Conservation (phyloP, 768 basidiomycete species). For the Leccinum subgranulosum region DNA sequence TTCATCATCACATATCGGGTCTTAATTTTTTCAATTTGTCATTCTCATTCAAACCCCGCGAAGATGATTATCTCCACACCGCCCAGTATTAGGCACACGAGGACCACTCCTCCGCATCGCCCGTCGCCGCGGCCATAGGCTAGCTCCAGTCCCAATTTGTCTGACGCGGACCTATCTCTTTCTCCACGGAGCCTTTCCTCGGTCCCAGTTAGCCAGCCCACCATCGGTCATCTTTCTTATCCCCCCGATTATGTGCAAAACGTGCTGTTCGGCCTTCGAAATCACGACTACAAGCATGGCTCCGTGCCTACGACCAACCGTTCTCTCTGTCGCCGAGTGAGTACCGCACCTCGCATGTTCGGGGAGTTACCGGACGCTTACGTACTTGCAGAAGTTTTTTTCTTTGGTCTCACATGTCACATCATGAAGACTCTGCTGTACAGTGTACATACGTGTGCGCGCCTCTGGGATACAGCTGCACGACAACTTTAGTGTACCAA, state of each 20-base stretch:
- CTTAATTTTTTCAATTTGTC: slow-evolving; percentile 14
- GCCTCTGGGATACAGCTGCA: background rate
- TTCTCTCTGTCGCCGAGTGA: background rate
- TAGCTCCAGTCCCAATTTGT: background rate
- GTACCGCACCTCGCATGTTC: background rate
- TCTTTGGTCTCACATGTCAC: too few relatives aligned
- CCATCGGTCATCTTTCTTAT: slow-evolving; percentile 9
- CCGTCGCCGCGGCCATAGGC: background rate
- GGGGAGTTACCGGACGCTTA: slow-evolving; percentile 8
- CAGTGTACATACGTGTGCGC: background rate
- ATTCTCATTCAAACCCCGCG: slow-evolving; percentile 21
- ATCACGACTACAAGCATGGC: background rate
- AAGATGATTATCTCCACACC: slow-evolving; percentile 16
- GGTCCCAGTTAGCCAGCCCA: slow-evolving; percentile 1
- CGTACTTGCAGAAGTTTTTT: slow-evolving; percentile 8
- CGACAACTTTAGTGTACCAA: slow-evolving; percentile 3
- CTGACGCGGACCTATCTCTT: background rate
- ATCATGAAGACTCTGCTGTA: background rate
- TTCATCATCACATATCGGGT: slow-evolving; percentile 9
- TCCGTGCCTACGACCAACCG: background rate
- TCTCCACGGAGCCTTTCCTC: slow-evolving; percentile 3
- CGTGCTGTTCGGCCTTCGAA: background rate
- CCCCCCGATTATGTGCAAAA: slow-evolving; percentile 1
- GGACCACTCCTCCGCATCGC: slow-evolving; percentile 6
- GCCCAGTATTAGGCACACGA: background rate